phyloP scores from a whole-genome alignment of 495 filamentous ascomycete species.

The Hypoxylon rickii region DNA sequence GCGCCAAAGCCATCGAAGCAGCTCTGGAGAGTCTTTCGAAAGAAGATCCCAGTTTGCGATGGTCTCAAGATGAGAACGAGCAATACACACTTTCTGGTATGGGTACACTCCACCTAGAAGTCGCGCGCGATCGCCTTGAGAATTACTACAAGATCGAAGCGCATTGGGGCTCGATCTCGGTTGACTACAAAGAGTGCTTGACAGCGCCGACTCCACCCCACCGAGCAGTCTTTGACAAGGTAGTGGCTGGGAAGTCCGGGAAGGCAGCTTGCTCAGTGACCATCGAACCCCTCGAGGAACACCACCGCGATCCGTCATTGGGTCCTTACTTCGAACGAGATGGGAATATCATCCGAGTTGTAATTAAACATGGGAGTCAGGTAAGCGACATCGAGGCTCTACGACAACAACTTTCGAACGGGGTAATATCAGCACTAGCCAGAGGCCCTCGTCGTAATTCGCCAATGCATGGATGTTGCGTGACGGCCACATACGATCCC shows the following conservation, averaged over 20 bases:
- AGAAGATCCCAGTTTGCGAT: conserved; percentile 92
- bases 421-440: conserved; percentile 80
- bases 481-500: conserved; percentile 70
- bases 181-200: conserved; percentile 87
- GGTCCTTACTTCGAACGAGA: conserved; percentile 45
- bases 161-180: conserved; percentile 89
- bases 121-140: conserved; percentile 84
- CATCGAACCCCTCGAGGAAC: conserved; percentile 62
- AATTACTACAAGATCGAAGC: conserved; percentile 90
- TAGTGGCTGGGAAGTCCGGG: conserved; percentile 77
- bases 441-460: conserved; percentile 79
- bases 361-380: conserved; percentile 49
- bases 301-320: conserved; percentile 43
- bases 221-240: conserved; percentile 71
- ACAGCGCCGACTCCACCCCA: conserved; percentile 56
- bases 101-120: conserved; percentile 97
- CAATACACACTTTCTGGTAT: conserved; percentile 94
- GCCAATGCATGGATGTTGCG: conserved; percentile 71
- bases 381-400: conserved; percentile 62
- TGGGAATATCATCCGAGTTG: conserved; percentile 66
- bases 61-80: conserved; percentile 84
- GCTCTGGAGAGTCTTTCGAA: conserved; percentile 75
- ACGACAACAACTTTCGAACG: conserved; percentile 71
- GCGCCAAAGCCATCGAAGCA: conserved; percentile 78
- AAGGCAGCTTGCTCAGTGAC: conserved; percentile 74